These are phyloP conservation scores for Candida odintsovae DNA, from an alignment of 805 yeast genomes.

Conservation along the genomic window DNA sequence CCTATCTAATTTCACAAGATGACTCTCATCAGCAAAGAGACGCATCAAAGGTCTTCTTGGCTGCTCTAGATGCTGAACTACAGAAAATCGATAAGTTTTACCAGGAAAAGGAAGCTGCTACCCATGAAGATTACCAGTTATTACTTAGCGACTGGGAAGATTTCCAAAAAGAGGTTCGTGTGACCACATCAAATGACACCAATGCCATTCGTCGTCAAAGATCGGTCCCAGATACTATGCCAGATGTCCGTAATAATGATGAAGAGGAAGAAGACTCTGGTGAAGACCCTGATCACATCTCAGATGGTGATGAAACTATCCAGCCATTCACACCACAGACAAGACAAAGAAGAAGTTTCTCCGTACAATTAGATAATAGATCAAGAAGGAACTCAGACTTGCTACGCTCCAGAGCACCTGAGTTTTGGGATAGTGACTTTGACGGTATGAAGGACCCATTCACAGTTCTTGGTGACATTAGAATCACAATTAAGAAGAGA, in stretches of 20 bases:
- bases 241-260: not conserved
- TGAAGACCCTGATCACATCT: not conserved
- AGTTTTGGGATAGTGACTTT: conserved; percentile 21
- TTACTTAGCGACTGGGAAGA: conserved; percentile 58
- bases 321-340: conserved; percentile 9
- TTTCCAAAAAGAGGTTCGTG: conserved; percentile 37
- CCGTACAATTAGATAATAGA: conserved; percentile 16
- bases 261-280: conserved; percentile 11
- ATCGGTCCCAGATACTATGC: conserved; percentile 11
- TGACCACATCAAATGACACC: not conserved
- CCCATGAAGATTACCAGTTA: conserved; percentile 46
- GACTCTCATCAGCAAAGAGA: conserved; percentile 31
- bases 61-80: conserved; percentile 75
- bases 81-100: conserved; percentile 73
- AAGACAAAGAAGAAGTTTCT: conserved; percentile 20
- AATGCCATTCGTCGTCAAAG: conserved; percentile 9
- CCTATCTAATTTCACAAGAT: conserved; percentile 27
- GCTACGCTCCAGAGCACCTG: conserved; percentile 20
- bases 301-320: conserved; percentile 24
- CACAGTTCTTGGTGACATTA: conserved; percentile 24
- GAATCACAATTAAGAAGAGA: conserved; percentile 62
- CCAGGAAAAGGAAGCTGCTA: conserved; percentile 54
- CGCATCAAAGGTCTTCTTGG: conserved; percentile 53
- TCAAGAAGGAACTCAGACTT: conserved; percentile 12
- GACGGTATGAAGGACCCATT: conserved; percentile 18